Evolutionary conservation across 2,329 filamentous ascomycete genomes (phyloP), one percentile per base, ranked within the genome.

Genomic region (Fusarium goolgardi): DNA sequence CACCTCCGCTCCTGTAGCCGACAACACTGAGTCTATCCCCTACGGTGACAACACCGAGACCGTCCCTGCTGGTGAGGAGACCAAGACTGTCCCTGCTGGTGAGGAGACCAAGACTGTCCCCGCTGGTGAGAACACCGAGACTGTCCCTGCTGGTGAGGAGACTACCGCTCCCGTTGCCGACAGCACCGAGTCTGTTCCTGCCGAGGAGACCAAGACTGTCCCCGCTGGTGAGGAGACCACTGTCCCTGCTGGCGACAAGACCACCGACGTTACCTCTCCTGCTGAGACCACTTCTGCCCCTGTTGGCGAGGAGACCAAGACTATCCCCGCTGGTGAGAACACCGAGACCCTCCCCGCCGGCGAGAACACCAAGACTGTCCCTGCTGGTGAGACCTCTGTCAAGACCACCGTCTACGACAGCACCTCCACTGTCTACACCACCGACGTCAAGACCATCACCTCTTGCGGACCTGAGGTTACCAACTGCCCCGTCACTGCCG

Each of bases 361-460:
- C 2, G 65, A 57, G 20, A 37, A 66, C 45, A 69, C 55, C 11
- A 15, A 61, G 55, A 68, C 67, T 3, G 23, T 53, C 20, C 67
- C 67, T 12, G 44, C 63, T 39, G 47, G 40, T 20, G 65, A 59
- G 50, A 70, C 56, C 35, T 69, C 70, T 53, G 65, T 73, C 52
- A 79, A 76, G 60, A 81, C 78, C 70, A 63, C 60, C 16, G 60
- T 63, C 51, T 83, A 80, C 74, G 74, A 81, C 70, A 81, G 76
- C 67, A 82, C 81, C 63, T 83, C 83, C 3, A 85, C 84, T 50
- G 76, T 86, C 74, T 85, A 80, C 80, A 82, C 81, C 63, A 87
- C 85, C 41, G 74, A 77, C 3, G 74, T 82, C 62, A 79, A 79
- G 63, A 87, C 85, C 57, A 78, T 87, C 76, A 86, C 81, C 60